These are phyloP conservation scores for Tetrastigma voinierianum DNA, from an alignment of 164 flowering plant species.

Conservation along the genomic window DNA sequence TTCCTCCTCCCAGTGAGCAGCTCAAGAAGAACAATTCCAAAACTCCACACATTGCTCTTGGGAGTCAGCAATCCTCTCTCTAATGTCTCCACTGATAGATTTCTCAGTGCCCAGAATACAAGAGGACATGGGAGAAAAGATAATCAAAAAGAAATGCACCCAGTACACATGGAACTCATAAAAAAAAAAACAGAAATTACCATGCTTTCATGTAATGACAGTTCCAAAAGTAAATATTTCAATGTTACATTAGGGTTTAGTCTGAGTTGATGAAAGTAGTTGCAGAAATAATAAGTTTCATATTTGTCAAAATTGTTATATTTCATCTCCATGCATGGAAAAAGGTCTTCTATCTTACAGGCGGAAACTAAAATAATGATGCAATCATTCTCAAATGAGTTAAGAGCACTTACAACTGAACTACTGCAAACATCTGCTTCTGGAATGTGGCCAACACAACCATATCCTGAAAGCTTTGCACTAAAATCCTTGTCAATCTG, in stretches of 20 bases:
- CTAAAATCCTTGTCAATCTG: slow-evolving; percentile 96
- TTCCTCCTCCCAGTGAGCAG: slow-evolving; percentile 85
- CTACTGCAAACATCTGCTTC: slow-evolving; percentile 63
- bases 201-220: background rate
- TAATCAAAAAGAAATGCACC: background rate
- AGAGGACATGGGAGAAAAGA: background rate
- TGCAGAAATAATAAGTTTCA: background rate
- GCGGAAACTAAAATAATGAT: background rate
- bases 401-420: slow-evolving; percentile 59
- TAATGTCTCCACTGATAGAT: slow-evolving; percentile 79
- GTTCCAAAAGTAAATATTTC: background rate
- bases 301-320: background rate
- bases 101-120: slow-evolving; percentile 63
- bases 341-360: background rate
- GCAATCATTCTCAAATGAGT: background rate
- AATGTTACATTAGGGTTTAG: background rate
- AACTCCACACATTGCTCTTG: slow-evolving; percentile 95
- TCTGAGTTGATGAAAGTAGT: background rate
- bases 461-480: slow-evolving; percentile 97
- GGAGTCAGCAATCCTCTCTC: slow-evolving; percentile 91
- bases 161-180: background rate
- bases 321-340: background rate
- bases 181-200: background rate
- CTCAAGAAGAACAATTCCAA: slow-evolving; percentile 88
- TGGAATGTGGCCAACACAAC: slow-evolving; percentile 70